Percentiles rank a stretch among this genome's conserved stretches.
phyloP scores from a whole-genome alignment of 163 green algal genomes.

The Volvox carteri region DNA sequence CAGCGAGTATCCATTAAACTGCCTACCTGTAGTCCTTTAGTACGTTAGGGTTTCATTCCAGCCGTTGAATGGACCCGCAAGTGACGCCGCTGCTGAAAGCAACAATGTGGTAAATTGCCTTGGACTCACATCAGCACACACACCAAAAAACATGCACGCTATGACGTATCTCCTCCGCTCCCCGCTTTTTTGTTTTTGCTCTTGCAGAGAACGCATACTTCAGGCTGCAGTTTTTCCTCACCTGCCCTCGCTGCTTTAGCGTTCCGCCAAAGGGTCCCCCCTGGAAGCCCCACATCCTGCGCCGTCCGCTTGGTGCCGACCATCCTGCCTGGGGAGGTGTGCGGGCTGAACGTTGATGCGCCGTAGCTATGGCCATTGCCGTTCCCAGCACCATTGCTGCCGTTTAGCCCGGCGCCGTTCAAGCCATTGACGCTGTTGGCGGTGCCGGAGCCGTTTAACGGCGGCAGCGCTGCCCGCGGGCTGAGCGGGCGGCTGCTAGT shows the following conservation, averaged over 20 bases:
- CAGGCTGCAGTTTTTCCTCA: no score
- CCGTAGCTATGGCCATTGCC: background rate
- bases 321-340: conserved; percentile 24
- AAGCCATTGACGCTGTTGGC: background rate
- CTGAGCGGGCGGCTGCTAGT: conserved; percentile 63
- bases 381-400: background rate
- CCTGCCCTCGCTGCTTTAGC: conserved; percentile 41
- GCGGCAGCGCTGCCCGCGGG: conserved; percentile 51
- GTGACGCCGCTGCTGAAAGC: no score
- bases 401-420: background rate
- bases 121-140: no score
- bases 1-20: no score
- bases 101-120: no score
- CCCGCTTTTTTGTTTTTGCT: no score
- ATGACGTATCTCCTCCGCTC: no score
- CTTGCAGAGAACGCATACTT: no score
- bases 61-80: no score
- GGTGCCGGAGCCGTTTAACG: background rate
- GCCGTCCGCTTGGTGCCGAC: conserved; percentile 48
- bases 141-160: no score
- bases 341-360: background rate
- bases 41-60: no score
- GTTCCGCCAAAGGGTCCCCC: background rate
- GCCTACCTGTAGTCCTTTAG: no score
- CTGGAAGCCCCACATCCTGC: conserved; percentile 14